A percentile compares a stretch with the other conserved stretches of the same genome.
Evolutionary conservation across 495 filamentous ascomycete genomes (phyloP).

Genomic region (Penicillium salamii): DNA sequence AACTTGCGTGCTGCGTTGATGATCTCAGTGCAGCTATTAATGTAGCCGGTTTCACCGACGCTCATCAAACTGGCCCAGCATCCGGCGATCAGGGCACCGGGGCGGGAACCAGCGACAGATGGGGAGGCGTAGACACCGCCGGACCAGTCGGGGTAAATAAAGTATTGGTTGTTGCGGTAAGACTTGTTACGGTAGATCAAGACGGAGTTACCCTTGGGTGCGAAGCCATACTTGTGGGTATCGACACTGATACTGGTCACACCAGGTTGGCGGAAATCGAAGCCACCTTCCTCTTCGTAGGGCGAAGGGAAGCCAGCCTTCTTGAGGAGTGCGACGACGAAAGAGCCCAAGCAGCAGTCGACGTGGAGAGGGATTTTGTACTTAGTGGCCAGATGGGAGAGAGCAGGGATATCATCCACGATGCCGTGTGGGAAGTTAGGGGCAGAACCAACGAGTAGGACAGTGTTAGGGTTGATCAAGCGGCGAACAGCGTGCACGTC

Average conservation of each 20-base stretch:
- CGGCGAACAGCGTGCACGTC: constrained; percentile 71
- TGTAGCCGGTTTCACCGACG: constrained; percentile 86
- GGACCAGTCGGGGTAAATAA: constrained; percentile 90
- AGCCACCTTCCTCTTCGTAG: constrained; percentile 65
- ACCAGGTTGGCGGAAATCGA: constrained; percentile 91
- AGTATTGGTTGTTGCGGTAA: constrained; percentile 88
- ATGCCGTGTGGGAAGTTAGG: constrained; percentile 98
- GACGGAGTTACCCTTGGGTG: constrained; percentile 92
- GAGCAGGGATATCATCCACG: constrained; percentile 85
- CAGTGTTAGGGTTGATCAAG: constrained; percentile 93
- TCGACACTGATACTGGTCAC: constrained; percentile 95
- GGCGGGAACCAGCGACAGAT: constrained; percentile 83
- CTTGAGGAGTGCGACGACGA: constrained; percentile 86
- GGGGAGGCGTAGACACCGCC: constrained; percentile 96
- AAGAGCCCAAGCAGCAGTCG: constrained; percentile 95
- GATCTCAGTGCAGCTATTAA: constrained; percentile 78
- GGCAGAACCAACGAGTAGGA: constrained; percentile 90
- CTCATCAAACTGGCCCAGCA: constrained; percentile 90
- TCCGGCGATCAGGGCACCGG: constrained; percentile 88
- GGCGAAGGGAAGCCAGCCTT: constrained; percentile 76
- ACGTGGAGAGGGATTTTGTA: constrained; percentile 87
- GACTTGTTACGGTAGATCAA: constrained; percentile 80
- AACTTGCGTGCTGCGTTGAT: constrained; percentile 85
- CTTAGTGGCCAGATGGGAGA: constrained; percentile 79
- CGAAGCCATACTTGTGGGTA: constrained; percentile 99